phyloP scores from a whole-genome alignment of 305 asterid species.

The Coffea humblotiana region DNA sequence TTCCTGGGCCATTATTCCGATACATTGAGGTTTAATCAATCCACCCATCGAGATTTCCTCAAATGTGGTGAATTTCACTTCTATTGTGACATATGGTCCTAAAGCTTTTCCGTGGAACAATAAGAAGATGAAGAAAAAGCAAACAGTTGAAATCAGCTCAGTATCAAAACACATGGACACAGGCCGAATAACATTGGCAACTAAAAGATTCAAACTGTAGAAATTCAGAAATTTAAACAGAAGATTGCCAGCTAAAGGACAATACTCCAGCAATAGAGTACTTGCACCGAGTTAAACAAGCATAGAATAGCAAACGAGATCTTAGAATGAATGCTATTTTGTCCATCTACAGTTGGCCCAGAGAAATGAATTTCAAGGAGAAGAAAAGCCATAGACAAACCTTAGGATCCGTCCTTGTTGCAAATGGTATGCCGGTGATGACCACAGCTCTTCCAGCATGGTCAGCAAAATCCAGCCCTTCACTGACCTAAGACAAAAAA shows the following conservation, averaged over 20 bases:
- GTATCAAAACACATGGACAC: not conserved
- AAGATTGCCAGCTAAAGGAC: not conserved
- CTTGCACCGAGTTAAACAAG: not conserved
- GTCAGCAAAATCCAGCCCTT: slow-evolving; percentile 98
- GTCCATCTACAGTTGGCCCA: not conserved
- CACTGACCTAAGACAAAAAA: slow-evolving; percentile 71
- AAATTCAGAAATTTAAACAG: not conserved
- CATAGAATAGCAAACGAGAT: not conserved
- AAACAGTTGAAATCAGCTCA: not conserved
- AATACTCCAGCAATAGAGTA: not conserved
- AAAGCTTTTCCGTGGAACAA: not conserved
- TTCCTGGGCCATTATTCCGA: not conserved
- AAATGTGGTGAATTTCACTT: not conserved
- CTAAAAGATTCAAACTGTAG: not conserved
- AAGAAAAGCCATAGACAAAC: slow-evolving; percentile 38
- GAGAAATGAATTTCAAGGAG: slow-evolving; percentile 2
- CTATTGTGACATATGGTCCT: not conserved
- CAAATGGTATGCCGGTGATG: slow-evolving; percentile 93
- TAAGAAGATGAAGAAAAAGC: not conserved
- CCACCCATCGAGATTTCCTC: not conserved
- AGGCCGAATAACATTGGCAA: not conserved
- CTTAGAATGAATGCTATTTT: not conserved
- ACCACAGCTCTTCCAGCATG: slow-evolving; percentile 99
- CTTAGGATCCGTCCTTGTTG: slow-evolving; percentile 88
- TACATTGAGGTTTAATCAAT: not conserved